A percentile compares a stretch with the other conserved stretches of the same genome.
These are phyloP conservation scores for Pleodorina starrii DNA, from an alignment of 139 green algal species.

Conservation along the genomic window DNA sequence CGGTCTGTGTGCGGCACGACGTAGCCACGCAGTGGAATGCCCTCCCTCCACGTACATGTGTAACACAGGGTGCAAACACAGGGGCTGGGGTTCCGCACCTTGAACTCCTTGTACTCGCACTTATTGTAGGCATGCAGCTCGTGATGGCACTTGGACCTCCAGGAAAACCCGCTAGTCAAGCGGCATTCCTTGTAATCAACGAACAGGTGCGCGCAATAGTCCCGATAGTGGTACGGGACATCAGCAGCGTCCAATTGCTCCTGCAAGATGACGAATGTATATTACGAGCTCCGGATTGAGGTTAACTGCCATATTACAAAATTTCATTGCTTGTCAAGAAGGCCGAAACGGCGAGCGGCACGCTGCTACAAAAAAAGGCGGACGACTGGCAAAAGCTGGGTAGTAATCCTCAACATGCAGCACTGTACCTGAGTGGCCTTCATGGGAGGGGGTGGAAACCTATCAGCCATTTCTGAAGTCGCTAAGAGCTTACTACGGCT, in stretches of 20 bases:
- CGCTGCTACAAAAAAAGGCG: too few relatives aligned
- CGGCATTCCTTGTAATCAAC: conserved; percentile 95
- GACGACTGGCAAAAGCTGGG: too few relatives aligned
- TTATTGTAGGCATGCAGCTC: conserved; percentile 69
- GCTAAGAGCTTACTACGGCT: neutral
- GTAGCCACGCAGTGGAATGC: too few relatives aligned
- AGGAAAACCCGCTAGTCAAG: conserved; percentile 53
- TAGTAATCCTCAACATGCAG: too few relatives aligned
- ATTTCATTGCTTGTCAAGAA: too few relatives aligned
- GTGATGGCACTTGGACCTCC: conserved; percentile 60
- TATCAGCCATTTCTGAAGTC: conserved; percentile 36
- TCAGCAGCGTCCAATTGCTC: conserved; percentile 87
- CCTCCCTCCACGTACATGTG: too few relatives aligned
- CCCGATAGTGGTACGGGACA: conserved; percentile 83
- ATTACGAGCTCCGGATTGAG: too few relatives aligned
- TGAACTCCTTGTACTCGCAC: conserved; percentile 75
- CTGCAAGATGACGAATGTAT: conserved; percentile 70
- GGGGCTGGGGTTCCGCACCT: conserved; percentile 28
- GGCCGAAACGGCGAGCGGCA: too few relatives aligned
- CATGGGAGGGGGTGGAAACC: conserved; percentile 63
- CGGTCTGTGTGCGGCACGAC: too few relatives aligned
- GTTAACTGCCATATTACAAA: too few relatives aligned
- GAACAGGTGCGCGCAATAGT: conserved; percentile 93
- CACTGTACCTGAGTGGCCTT: conserved; percentile 57
- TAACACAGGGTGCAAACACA: neutral